Evolutionary conservation across 306 rosid species (phyloP), one percentile per base, ranked within the genome.

Genomic region (Erythrophleum fordii): DNA sequence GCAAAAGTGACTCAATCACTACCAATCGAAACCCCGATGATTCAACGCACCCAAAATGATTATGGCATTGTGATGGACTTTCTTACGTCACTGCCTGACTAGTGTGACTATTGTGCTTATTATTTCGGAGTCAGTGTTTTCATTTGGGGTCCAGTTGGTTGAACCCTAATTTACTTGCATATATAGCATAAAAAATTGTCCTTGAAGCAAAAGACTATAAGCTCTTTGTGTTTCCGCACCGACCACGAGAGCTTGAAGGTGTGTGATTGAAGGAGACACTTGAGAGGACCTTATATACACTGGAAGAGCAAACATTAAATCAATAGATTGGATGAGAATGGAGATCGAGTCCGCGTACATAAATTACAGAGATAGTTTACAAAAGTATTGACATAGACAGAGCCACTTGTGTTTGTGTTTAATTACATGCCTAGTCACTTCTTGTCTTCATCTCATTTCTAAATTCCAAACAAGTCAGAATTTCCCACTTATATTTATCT

Each of bases 141-240:
- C 58, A 6, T 37, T 77, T 35, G 41, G 48, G 62, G 62, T 65
- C 73, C 73, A 22, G 6, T 61, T 6, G 48, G 23, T 66, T 14
- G 55, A 66, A n/a, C 71, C 29, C 48, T n/a, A 8, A 56, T 76
- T 39, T 48, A 10, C 66, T 8, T 66, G 66, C 34, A 25, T 8
- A 8, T 70, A 42, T 9, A 44, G 46, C 64, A 72, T 69, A 28
- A 72, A 51, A 69, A 69, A 69, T 72, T 72, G 48, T 37, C 25
- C 76, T 25, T 48, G 62, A 72, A 49, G 58, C 64, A 3, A 28
- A 37, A 49, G 61, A 71, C 61, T 48, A 25, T 25, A 28, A 7
- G 10, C 31, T 16, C 39, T 18, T 2, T 17, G 45, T 71, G 61
- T 55, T 42, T 69, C 59, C 76, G 1, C 37, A 28, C 82, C 77